Percentiles rank a stretch among this genome's conserved stretches.
Conservation (phyloP, 805 yeast species). For the Jamesozyma lodderae region DNA sequence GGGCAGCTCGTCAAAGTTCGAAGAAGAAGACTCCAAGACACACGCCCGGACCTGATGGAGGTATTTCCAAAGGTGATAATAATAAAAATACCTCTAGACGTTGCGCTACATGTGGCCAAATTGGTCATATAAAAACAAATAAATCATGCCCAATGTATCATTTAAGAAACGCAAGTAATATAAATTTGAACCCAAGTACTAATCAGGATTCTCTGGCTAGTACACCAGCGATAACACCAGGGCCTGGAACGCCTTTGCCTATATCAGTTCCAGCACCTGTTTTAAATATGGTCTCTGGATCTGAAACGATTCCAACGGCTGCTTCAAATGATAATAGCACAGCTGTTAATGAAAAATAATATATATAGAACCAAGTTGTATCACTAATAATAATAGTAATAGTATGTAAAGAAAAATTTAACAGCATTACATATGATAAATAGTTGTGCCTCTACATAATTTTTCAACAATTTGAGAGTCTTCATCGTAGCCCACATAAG, state of each 20-base stretch:
- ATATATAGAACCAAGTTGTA: too few relatives aligned
- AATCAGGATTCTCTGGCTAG: not conserved
- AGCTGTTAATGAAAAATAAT: too few relatives aligned
- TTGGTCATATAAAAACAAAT: constrained; percentile 91
- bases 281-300: not conserved
- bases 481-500: constrained; percentile 26
- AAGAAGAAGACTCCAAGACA: constrained; percentile 29
- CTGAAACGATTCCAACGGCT: not conserved
- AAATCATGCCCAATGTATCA: constrained; percentile 81
- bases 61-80: constrained; percentile 14
- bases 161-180: constrained; percentile 3
- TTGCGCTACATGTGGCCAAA: constrained; percentile 91
- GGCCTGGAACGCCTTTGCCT: not conserved
- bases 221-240: not conserved
- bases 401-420: too few relatives aligned
- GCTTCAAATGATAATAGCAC: too few relatives aligned
- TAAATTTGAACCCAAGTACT: too few relatives aligned
- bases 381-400: too few relatives aligned
- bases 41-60: too few relatives aligned
- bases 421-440: constrained; percentile 20
- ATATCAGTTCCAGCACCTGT: not conserved
- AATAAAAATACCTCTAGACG: constrained; percentile 50
- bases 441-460: constrained; percentile 21
- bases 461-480: constrained; percentile 17
- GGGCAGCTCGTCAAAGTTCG: constrained; percentile 47